Conservation (phyloP, 2,329 filamentous ascomycete species). For the Xylariaceae sp. region DNA sequence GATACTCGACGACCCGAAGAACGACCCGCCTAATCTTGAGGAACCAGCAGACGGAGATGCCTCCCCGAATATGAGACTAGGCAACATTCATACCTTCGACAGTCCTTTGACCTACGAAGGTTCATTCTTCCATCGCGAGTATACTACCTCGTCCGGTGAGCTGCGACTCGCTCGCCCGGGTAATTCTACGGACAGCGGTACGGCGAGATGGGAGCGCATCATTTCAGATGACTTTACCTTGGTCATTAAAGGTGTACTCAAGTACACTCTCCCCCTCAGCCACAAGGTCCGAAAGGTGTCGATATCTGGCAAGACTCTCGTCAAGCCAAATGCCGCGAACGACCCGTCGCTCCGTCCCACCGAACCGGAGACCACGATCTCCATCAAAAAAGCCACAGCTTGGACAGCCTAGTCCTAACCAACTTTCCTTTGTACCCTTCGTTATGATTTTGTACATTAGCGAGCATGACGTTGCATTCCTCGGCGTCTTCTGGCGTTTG, state of each 20-base stretch:
- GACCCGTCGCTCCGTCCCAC: constrained; percentile 41
- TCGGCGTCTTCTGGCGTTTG: constrained; percentile 31
- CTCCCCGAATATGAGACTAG: constrained; percentile 84
- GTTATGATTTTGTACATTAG: constrained; percentile 35
- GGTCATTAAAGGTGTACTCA: constrained; percentile 83
- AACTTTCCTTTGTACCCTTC: constrained; percentile 26
- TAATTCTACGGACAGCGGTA: constrained; percentile 81
- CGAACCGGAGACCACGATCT: constrained; percentile 32
- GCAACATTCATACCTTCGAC: constrained; percentile 79
- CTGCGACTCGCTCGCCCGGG: constrained; percentile 77
- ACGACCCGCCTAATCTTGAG: constrained; percentile 36
- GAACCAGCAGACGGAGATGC: constrained; percentile 60
- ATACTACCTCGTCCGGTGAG: constrained; percentile 71
- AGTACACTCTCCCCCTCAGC: constrained; percentile 66
- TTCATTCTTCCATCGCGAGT: constrained; percentile 72
- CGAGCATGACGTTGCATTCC: constrained; percentile 34
- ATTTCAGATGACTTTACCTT: constrained; percentile 89
- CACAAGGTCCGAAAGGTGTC: constrained; percentile 54
- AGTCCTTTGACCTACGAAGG: constrained; percentile 85
- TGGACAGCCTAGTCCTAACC: constrained; percentile 24
- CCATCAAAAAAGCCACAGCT: constrained; percentile 18
- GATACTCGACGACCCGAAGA: constrained; percentile 35
- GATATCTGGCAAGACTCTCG: constrained; percentile 53
- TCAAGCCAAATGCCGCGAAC: constrained; percentile 58
- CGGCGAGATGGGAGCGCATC: constrained; percentile 83